Evolutionary conservation across 495 filamentous ascomycete genomes (phyloP).

Genomic region (Chaetomium fimeti): DNA sequence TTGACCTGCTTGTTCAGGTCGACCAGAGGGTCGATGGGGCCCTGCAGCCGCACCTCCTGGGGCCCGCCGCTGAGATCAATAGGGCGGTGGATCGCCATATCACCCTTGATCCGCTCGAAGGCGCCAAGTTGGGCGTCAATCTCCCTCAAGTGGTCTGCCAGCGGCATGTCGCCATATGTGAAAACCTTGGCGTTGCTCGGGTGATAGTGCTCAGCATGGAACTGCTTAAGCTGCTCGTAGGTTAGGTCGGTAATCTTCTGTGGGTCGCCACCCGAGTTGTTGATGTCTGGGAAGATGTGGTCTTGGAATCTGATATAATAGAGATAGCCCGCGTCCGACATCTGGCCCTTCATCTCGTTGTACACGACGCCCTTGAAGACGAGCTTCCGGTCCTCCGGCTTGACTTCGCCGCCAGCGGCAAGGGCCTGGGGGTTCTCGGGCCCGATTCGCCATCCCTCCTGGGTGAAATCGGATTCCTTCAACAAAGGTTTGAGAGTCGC

Average conservation of each 20-base stretch:
- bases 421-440: slow-evolving; percentile 75
- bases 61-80: slow-evolving; percentile 68
- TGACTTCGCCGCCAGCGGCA: slow-evolving; percentile 41
- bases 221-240: slow-evolving; percentile 77
- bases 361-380: slow-evolving; percentile 99
- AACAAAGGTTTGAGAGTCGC: slow-evolving; percentile 86
- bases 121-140: slow-evolving; percentile 66
- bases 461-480: slow-evolving; percentile 85
- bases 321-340: slow-evolving; percentile 94
- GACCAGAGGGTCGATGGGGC: slow-evolving; percentile 85
- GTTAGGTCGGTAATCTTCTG: slow-evolving; percentile 94
- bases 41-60: slow-evolving; percentile 64
- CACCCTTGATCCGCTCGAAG: slow-evolving; percentile 67
- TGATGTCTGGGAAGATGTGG: slow-evolving; percentile 85
- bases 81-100: slow-evolving; percentile 71
- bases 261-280: slow-evolving; percentile 95
- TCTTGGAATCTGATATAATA: slow-evolving; percentile 94
- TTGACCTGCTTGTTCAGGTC: slow-evolving; percentile 85
- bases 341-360: slow-evolving; percentile 99
- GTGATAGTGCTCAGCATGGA: slow-evolving; percentile 90
- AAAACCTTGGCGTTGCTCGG: slow-evolving; percentile 94
- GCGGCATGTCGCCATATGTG: slow-evolving; percentile 91
- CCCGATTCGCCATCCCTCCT: slow-evolving; percentile 95
- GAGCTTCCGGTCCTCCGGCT: slow-evolving; percentile 55
- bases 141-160: slow-evolving; percentile 74